phyloP scores from a whole-genome alignment of 2,329 filamentous ascomycete species.

The Metarhizium humberi region DNA sequence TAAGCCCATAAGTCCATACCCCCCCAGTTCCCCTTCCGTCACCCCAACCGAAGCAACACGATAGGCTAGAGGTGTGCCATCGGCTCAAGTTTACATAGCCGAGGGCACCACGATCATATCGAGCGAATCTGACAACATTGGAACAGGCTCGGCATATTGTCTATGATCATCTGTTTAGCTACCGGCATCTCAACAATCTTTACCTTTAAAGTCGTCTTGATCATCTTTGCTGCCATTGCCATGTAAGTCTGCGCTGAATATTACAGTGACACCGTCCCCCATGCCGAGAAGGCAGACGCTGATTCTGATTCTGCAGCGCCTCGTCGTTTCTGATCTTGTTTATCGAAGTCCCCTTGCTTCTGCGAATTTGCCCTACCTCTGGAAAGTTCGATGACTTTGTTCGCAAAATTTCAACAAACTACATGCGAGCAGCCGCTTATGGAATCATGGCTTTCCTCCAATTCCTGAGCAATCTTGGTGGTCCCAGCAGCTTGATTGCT shows the following conservation, averaged over 20 bases:
- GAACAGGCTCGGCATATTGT: slow-evolving; percentile 56
- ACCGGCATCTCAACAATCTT: slow-evolving; percentile 62
- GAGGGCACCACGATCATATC: not conserved
- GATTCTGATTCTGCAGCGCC: slow-evolving; percentile 34
- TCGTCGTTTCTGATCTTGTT: slow-evolving; percentile 70
- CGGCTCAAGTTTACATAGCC: not conserved
- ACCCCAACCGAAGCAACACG: not conserved
- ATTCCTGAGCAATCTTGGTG: slow-evolving; percentile 66
- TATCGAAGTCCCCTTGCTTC: slow-evolving; percentile 84
- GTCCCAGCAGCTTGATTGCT: slow-evolving; percentile 68
- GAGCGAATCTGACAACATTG: slow-evolving; percentile 1
- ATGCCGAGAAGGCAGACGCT: not conserved
- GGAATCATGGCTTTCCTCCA: slow-evolving; percentile 69
- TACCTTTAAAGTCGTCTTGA: slow-evolving; percentile 36
- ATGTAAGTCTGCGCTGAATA: slow-evolving; percentile 34
- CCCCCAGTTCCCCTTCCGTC: not conserved
- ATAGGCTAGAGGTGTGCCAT: not conserved
- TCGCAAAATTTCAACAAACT: slow-evolving; percentile 89
- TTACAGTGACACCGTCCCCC: not conserved
- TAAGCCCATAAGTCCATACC: slow-evolving; percentile 30
- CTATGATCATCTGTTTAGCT: slow-evolving; percentile 62
- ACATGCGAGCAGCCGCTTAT: slow-evolving; percentile 89
- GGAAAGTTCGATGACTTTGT: slow-evolving; percentile 80
- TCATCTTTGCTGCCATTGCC: slow-evolving; percentile 43
- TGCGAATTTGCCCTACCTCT: slow-evolving; percentile 96